Percentiles rank a stretch among this genome's conserved stretches.
phyloP scores from a whole-genome alignment of 2,329 filamentous ascomycete species.

The Alternaria triticina region DNA sequence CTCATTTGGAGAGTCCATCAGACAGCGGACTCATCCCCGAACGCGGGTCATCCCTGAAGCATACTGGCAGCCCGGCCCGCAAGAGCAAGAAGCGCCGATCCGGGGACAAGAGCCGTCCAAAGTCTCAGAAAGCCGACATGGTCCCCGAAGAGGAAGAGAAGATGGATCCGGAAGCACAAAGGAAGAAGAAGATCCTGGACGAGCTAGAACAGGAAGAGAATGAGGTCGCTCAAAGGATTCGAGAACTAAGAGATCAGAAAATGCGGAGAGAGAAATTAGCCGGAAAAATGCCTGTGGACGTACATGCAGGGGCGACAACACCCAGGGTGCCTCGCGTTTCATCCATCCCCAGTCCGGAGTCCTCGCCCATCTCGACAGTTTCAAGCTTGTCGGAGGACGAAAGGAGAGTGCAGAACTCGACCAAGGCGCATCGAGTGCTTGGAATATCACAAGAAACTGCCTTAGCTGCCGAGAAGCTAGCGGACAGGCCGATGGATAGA shows the following conservation, averaged over 20 bases:
- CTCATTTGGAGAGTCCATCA: slow-evolving; percentile 31
- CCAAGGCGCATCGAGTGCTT: slow-evolving; percentile 52
- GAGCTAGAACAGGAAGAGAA: slow-evolving; percentile 56
- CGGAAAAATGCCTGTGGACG: slow-evolving; percentile 37
- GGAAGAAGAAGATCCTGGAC: slow-evolving; percentile 39
- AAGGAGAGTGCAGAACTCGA: slow-evolving; percentile 35
- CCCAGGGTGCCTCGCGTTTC: slow-evolving; percentile 43
- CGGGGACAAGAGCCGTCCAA: slow-evolving; percentile 31
- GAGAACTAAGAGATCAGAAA: slow-evolving; percentile 64
- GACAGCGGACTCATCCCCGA: slow-evolving; percentile 42
- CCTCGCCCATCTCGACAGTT: slow-evolving; percentile 41
- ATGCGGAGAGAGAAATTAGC: slow-evolving; percentile 58
- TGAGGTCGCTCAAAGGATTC: slow-evolving; percentile 64
- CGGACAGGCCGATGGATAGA: slow-evolving; percentile 4
- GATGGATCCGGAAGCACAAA: slow-evolving; percentile 27
- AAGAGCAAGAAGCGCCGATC: slow-evolving; percentile 36
- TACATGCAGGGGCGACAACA: slow-evolving; percentile 51
- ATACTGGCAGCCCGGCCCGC: slow-evolving; percentile 42
- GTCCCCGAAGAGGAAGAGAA: slow-evolving; percentile 36
- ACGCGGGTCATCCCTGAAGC: slow-evolving; percentile 42
- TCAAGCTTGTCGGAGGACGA: slow-evolving; percentile 39
- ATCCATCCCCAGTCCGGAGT: slow-evolving; percentile 34
- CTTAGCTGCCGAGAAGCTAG: slow-evolving; percentile 21
- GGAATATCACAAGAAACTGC: slow-evolving; percentile 39
- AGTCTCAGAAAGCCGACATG: slow-evolving; percentile 35